Base-by-base conservation (phyloP, 2,329 filamentous ascomycete genomes). In the Aureobasidium vineae region DNA sequence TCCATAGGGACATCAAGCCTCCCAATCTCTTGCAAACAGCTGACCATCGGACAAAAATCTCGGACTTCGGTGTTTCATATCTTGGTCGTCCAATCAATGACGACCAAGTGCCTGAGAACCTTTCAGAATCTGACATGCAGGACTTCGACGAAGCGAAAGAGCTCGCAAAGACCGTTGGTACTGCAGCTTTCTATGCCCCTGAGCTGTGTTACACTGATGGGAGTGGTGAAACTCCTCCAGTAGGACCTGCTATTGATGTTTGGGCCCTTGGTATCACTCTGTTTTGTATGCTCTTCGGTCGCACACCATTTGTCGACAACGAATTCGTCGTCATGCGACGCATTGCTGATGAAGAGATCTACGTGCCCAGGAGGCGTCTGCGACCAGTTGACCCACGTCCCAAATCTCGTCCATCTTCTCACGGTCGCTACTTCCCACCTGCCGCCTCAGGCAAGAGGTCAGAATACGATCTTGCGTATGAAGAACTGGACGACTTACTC, bases 51-150 rank as follows among this genome's bases (percentile, higher is more conserved):
- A 91, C 97, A 74, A 99, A 99, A 82, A 99, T 99, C 68, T 98
- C 95, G 5, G 95, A 99, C 75, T 99, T 99, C 80, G 95, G 95
- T 38, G 95, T 99, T 1, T 99, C 95, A 1, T 99, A 98, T 77
- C 91, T 99, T 69, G 95, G 95, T 33, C 88, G 92, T 60, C 92
- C 92, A 1, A 90, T 93, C 67, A 85, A 91, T 45, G 91, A 96
- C 54, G 91, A 96, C 72, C 85, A 87, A 43, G 89, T 75, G 60
- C 74, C 91, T 67, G 89, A 92, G 67, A 78, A 88, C 80, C 68
- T 88, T 81, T 89, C 89, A 4, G 91, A 96, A 75, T 91, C 89
- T 0, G 93, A 97, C 76, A 90, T 91, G 13, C 88, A 87, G 47
- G 91, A 96, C 73, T 87, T 96, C 67, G 73, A 74, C 56, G 92